A percentile compares a stretch with the other conserved stretches of the same genome.
phyloP scores from a whole-genome alignment of 1,284 basidiomycete species.

The Coniferiporia sulphurascens region DNA sequence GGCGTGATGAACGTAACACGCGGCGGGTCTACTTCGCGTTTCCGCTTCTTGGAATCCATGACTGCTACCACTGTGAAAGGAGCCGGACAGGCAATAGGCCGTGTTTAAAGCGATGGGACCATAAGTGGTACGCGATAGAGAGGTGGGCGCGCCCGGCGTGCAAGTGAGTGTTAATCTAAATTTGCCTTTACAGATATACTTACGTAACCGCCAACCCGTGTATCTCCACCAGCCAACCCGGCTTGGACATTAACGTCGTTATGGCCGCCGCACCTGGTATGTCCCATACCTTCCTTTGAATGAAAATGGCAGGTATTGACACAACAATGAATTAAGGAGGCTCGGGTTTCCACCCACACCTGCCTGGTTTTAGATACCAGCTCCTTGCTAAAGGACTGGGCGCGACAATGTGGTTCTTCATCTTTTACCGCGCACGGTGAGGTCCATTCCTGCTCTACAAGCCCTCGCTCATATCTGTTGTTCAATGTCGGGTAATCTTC shows the following conservation, averaged over 20 bases:
- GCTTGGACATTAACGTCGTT: slow-evolving; percentile 9
- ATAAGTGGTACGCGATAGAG: too few relatives aligned
- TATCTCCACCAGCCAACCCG: too few relatives aligned
- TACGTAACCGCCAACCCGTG: neutral
- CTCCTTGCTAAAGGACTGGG: slow-evolving; percentile 82
- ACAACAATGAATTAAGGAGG: slow-evolving; percentile 30
- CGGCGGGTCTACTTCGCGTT: slow-evolving; percentile 39
- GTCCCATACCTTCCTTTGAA: neutral
- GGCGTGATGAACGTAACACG: slow-evolving; percentile 51
- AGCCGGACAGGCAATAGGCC: neutral
- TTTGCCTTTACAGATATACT: neutral
- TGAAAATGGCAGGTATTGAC: neutral
- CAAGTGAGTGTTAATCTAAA: neutral
- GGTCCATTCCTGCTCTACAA: slow-evolving; percentile 28
- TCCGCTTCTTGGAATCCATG: slow-evolving; percentile 42
- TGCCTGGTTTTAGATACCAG: slow-evolving; percentile 72
- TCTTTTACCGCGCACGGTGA: slow-evolving; percentile 90
- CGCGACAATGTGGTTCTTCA: slow-evolving; percentile 97
- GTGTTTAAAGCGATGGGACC: neutral
- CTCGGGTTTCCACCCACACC: slow-evolving; percentile 80
- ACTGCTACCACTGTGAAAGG: neutral
- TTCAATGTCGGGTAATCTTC: neutral
- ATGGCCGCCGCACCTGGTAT: slow-evolving; percentile 16
- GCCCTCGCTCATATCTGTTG: neutral
- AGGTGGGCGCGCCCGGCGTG: too few relatives aligned